These are phyloP conservation scores for Actinidia arguta DNA, from an alignment of 179 eudicot species.

Conservation along the genomic window DNA sequence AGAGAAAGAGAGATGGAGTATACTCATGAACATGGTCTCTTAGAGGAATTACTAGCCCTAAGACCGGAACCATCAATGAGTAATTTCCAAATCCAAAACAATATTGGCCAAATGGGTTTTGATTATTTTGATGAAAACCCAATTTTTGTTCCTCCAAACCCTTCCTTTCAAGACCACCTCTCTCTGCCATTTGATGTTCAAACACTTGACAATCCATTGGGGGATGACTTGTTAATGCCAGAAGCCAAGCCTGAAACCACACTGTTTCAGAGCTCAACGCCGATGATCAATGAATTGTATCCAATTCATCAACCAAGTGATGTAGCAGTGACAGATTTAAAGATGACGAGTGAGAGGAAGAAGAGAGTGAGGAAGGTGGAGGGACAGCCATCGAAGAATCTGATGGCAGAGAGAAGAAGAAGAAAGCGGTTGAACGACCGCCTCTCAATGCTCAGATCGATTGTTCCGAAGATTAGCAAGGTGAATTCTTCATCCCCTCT, in stretches of 20 bases:
- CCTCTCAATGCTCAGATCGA: conserved; percentile 93
- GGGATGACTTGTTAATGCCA: conserved; percentile 12
- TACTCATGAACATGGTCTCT: conserved; percentile 48
- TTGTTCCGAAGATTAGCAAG: conserved; percentile 96
- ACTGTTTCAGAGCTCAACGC: too few relatives aligned
- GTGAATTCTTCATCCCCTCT: conserved; percentile 24
- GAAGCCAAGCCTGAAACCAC: background rate
- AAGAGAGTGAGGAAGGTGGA: conserved; percentile 49
- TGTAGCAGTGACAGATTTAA: conserved; percentile 25
- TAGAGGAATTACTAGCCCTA: too few relatives aligned
- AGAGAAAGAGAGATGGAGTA: conserved; percentile 53
- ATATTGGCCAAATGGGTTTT: conserved; percentile 24
- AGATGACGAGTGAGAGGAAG: conserved; percentile 31
- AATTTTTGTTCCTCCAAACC: conserved; percentile 23
- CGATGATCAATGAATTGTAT: conserved; percentile 36
- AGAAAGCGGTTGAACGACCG: conserved; percentile 85
- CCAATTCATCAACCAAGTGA: conserved; percentile 24
- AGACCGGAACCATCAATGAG: background rate
- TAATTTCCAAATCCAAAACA: conserved; percentile 37
- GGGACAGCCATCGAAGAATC: conserved; percentile 88
- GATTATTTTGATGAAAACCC: conserved; percentile 39
- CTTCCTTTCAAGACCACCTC: conserved; percentile 32
- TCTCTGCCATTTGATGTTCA: conserved; percentile 26
- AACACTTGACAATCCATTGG: conserved; percentile 36
- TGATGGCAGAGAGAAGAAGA: conserved; percentile 92